Evolutionary conservation across 108 stramenopile species (phyloP).

Genomic region (Parietichytrium sp.): DNA sequence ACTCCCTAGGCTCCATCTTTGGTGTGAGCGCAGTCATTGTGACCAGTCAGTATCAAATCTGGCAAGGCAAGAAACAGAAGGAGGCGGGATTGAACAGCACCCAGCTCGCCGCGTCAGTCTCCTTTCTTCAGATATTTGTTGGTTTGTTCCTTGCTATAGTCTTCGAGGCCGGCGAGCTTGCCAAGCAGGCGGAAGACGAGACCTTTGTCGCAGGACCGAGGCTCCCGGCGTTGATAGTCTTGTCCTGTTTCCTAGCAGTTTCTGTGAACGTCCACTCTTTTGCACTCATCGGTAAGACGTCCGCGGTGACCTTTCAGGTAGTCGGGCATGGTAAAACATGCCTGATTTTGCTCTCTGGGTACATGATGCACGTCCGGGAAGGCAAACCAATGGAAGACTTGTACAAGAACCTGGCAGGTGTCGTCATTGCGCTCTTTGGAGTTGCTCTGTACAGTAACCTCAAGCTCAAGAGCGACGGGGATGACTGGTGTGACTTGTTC

Average conservation of each 20-base stretch:
- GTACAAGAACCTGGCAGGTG: conserved; percentile 3
- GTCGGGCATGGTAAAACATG: conserved; percentile 27
- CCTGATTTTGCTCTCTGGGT: conserved; percentile 24
- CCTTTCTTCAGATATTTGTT: not conserved
- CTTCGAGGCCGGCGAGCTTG: conserved; percentile 10
- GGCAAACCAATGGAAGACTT: not conserved
- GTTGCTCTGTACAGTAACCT: conserved; percentile 12
- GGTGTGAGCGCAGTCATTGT: not conserved
- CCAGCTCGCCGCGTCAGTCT: not conserved
- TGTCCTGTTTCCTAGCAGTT: conserved; percentile 25
- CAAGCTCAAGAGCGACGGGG: conserved; percentile 3
- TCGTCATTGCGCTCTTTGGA: not conserved
- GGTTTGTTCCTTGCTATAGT: conserved; percentile 5
- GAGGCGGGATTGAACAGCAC: not conserved
- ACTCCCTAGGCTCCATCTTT: not conserved
- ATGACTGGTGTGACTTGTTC: not conserved
- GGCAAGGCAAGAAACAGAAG: conserved; percentile 36
- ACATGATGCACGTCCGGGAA: conserved; percentile 23
- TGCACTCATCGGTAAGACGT: conserved; percentile 25
- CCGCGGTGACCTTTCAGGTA: conserved; percentile 18
- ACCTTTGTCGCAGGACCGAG: not conserved
- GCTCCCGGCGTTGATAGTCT: not conserved
- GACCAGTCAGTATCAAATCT: conserved; percentile 27
- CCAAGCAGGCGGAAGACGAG: not conserved
- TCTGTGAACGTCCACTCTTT: conserved; percentile 30